Evolutionary conservation across 305 asterid genomes (phyloP).

Genomic region (Rubia peregrina): DNA sequence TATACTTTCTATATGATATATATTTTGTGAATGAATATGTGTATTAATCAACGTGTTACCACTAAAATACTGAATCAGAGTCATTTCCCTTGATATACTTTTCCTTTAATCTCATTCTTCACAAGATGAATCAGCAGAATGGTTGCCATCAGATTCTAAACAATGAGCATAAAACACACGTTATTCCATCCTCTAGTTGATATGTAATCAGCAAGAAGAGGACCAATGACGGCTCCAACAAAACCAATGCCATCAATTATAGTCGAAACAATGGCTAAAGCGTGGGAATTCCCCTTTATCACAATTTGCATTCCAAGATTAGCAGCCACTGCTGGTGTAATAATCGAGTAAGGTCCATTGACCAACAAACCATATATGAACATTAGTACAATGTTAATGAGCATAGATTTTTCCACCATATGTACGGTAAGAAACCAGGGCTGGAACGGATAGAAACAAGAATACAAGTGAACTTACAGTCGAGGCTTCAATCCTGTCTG

Average conservation of each 20-base stretch:
- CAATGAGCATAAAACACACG: constrained; percentile 71
- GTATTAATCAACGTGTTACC: constrained; percentile 7
- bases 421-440: constrained; percentile 57
- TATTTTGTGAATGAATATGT: not conserved
- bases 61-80: constrained; percentile 35
- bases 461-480: constrained; percentile 63
- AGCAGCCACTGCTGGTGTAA: constrained; percentile 93
- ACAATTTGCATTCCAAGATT: constrained; percentile 79
- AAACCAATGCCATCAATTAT: constrained; percentile 97
- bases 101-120: constrained; percentile 50
- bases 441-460: constrained; percentile 62
- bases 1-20: not conserved
- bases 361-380: constrained; percentile 70
- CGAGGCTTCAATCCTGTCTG: constrained; percentile 78
- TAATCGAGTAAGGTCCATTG: constrained; percentile 87
- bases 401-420: constrained; percentile 76
- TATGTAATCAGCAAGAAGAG: constrained; percentile 88
- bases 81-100: constrained; percentile 73
- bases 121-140: constrained; percentile 54
- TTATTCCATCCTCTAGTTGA: constrained; percentile 91
- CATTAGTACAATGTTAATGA: constrained; percentile 47
- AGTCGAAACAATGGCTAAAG: constrained; percentile 85
- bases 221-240: constrained; percentile 88
- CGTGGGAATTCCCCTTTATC: constrained; percentile 62
- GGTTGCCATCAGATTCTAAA: constrained; percentile 46